Evolutionary conservation across 1,284 basidiomycete species (phyloP), one percentile per base, ranked within the genome.

Genomic region (Coniferiporia sulphurascens): DNA sequence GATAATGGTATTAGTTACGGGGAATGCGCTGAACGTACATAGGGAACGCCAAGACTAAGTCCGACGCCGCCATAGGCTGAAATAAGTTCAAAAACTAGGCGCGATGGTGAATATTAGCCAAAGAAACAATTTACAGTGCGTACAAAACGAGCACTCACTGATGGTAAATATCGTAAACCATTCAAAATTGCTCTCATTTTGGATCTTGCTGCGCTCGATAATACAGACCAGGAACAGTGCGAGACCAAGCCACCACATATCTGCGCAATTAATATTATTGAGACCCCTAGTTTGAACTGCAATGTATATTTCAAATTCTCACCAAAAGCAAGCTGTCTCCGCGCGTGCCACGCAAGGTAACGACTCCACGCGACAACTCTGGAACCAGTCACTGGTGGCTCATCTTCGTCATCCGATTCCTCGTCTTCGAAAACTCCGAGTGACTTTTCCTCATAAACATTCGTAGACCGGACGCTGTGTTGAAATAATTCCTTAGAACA

Each of bases 21-120:
- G 8, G 15, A 21, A 15, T 17, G 32, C 7, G 36, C 7, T 41
- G 34, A 22, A 72, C 82, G 68, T 55, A 88, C 87, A n/a, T 72
- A 75, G 22, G 85, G 83, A 41, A 86, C 74, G 7, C 87, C 87
- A 6, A 89, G 74, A 69, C 87, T 93, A 3, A 97, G 78, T 0
- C 94, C 95, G 61, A 97, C 93, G 3, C 89, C 90, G 3, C 93
- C 93, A 69, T 96, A 97, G 0, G 93, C 95, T 15, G 92, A 95
- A 6, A 93, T 90, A 19, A 94, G 71, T 71, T 95, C 93, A 68
- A 94, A 95, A 2, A 90, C 87, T 93, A 66, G 3, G 71, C 56
- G 36, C 34, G 22, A 13, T 56, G 0, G 32, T 61, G 12, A 58
- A 61, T 27, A 53, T 44, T 3, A 55, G 61, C 36, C 27, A 61